A percentile compares a stretch with the other conserved stretches of the same genome.
Conservation (phyloP, 495 filamentous ascomycete genomes). For the Astrothelium macrocarpum region DNA sequence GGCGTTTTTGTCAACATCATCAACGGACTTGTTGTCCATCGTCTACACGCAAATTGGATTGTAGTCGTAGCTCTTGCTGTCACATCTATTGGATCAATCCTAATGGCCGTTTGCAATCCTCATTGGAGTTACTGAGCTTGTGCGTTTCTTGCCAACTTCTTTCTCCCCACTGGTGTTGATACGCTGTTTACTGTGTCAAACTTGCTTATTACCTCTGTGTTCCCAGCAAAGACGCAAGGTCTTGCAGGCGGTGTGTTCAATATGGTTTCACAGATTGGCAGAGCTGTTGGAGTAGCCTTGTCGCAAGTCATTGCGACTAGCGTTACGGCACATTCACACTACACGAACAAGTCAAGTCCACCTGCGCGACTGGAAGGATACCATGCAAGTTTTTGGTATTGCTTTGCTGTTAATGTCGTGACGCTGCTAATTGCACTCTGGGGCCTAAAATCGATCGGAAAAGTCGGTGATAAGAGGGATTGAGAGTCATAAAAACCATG, state of each 20-base stretch:
- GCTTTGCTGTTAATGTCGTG: slow-evolving; percentile 41
- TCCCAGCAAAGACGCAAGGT: slow-evolving; percentile 47
- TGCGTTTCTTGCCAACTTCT: slow-evolving; percentile 42
- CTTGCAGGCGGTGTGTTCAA: slow-evolving; percentile 59
- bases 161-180: slow-evolving; percentile 48
- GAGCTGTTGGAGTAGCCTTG: slow-evolving; percentile 46
- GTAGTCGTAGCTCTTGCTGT: slow-evolving; percentile 38
- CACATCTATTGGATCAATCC: slow-evolving; percentile 42
- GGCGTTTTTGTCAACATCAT: slow-evolving; percentile 46
- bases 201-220: slow-evolving; percentile 49
- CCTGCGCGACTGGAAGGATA: slow-evolving; percentile 48
- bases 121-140: slow-evolving; percentile 47
- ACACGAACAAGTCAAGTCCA: slow-evolving; percentile 25
- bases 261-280: slow-evolving; percentile 52
- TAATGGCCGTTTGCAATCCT: slow-evolving; percentile 41
- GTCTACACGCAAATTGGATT: slow-evolving; percentile 40
- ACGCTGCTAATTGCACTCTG: slow-evolving; percentile 36
- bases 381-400: slow-evolving; percentile 50
- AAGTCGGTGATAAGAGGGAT: slow-evolving; percentile 47
- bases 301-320: slow-evolving; percentile 46
- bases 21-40: slow-evolving; percentile 46
- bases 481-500: not conserved
- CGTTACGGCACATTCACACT: slow-evolving; percentile 34
- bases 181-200: slow-evolving; percentile 54
- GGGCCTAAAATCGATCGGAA: slow-evolving; percentile 44